A percentile compares a stretch with the other conserved stretches of the same genome.
These are phyloP conservation scores for Leucocoprinus leucothites DNA, from an alignment of 768 basidiomycete genomes.

Conservation along the genomic window DNA sequence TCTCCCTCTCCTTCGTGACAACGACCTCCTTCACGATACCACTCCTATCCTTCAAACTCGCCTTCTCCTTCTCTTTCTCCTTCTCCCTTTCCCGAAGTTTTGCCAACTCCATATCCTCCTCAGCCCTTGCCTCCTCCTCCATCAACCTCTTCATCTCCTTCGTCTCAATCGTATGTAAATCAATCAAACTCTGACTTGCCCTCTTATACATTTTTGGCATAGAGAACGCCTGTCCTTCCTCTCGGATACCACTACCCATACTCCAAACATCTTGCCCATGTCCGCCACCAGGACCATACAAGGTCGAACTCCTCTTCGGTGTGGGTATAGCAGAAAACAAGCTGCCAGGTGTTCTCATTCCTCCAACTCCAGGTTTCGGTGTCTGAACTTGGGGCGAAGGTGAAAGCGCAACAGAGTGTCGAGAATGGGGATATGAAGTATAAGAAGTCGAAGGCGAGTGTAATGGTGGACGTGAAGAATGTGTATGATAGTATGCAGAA, in stretches of 20 bases:
- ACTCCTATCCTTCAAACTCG: constrained; percentile 4
- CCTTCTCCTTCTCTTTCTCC: constrained; percentile 14
- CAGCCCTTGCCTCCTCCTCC: constrained; percentile 11
- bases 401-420: background rate
- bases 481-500: background rate
- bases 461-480: background rate
- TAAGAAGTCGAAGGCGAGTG: background rate
- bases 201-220: constrained; percentile 52
- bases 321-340: background rate
- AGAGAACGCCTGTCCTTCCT: constrained; percentile 7
- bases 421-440: background rate
- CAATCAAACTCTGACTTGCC: constrained; percentile 63
- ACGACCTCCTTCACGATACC: constrained; percentile 5
- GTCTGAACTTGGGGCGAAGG: constrained; percentile 9
- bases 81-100: constrained; percentile 23
- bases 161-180: constrained; percentile 38
- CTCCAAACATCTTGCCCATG: background rate
- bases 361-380: constrained; percentile 11
- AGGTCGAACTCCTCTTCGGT: constrained; percentile 5
- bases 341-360: background rate
- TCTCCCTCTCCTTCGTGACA: background rate
- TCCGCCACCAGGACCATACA: background rate
- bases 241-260: constrained; percentile 3
- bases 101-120: constrained; percentile 28
- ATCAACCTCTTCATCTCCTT: constrained; percentile 16